phyloP scores from a whole-genome alignment of 495 filamentous ascomycete genomes.

The Xylaria palmicola region DNA sequence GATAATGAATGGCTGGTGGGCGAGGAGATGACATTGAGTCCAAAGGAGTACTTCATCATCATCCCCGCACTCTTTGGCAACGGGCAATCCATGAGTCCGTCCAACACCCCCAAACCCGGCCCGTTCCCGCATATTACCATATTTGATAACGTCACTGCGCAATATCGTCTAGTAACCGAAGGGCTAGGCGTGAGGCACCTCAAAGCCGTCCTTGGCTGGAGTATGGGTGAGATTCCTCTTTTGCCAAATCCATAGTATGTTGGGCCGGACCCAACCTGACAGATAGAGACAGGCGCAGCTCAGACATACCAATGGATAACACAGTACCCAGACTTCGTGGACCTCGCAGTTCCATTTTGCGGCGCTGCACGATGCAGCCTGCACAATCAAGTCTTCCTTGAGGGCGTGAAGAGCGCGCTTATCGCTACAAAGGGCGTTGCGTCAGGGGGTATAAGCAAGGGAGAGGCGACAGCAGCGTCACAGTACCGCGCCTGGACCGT shows the following conservation, averaged over 20 bases:
- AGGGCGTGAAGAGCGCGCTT: slow-evolving; percentile 67
- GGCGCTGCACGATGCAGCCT: slow-evolving; percentile 64
- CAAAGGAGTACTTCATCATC: slow-evolving; percentile 66
- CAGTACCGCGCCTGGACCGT: slow-evolving; percentile 52
- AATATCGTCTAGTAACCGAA: slow-evolving; percentile 63
- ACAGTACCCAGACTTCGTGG: slow-evolving; percentile 69
- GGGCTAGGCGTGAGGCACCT: slow-evolving; percentile 61
- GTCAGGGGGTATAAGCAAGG: slow-evolving; percentile 49
- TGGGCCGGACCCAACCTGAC: neutral
- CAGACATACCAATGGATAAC: slow-evolving; percentile 63
- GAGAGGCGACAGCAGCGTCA: slow-evolving; percentile 8
- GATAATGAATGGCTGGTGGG: slow-evolving; percentile 69
- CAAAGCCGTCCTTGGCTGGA: slow-evolving; percentile 65
- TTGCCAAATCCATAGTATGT: neutral
- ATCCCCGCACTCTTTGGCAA: slow-evolving; percentile 71
- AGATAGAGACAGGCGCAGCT: slow-evolving; percentile 3
- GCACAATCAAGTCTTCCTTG: slow-evolving; percentile 72
- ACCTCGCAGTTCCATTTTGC: slow-evolving; percentile 66
- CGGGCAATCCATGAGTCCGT: slow-evolving; percentile 69
- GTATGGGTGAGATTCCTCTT: slow-evolving; percentile 52
- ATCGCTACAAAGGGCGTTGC: slow-evolving; percentile 58
- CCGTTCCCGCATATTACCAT: slow-evolving; percentile 63
- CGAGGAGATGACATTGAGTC: slow-evolving; percentile 59
- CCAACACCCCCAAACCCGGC: slow-evolving; percentile 46
- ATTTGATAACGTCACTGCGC: slow-evolving; percentile 69